Base-by-base conservation (phyloP, 1,139 yeast genomes). In the Scheffersomyces cryptocercus region DNA sequence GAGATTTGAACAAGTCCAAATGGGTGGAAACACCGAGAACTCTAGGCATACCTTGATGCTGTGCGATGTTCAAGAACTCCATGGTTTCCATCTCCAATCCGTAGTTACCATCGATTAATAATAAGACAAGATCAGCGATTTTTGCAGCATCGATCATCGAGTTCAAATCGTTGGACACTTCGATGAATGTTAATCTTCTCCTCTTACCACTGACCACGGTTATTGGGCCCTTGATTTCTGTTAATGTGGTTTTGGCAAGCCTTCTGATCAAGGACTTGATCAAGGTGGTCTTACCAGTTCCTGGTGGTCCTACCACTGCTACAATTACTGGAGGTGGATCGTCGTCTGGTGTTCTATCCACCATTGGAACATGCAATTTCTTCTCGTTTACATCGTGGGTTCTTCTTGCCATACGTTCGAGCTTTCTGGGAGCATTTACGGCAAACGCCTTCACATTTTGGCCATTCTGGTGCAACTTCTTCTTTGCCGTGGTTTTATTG, bases 11-110 rank as follows among this genome's bases (percentile, higher is more conserved):
- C 47, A 95, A 75, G 66, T 95, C 99, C 60, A 95, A 77, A 71
- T 95, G 99, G 0, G 99, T 93, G 8, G 97, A 87, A 14, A 95
- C 89, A 51, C 99, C 99, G 42, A 95, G 75, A 26, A 95, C 96
- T 60, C 97, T 81, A 37, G 99, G 99, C 91, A 95, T 93, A 65
- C 99, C 99, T 62, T 95, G 99, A 59, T 95, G 97, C 56, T 95
- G 96, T 5, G 97, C 95, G 53, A 95, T 81, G 61, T 95, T 95
- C 51, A 95, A 76, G 61, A 95, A 95, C 67, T 95, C 99, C 99
- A 95, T 95, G 12, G 99, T 95, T 66, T 95, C 99, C 99, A 95
- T 95, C 70, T 95, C 99, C 50, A 95, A 83, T 4, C 99, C 99
- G 63, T 89, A 95, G 64, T 95, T 95, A 49, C 99, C 99, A 69